Evolutionary conservation across 805 yeast species (phyloP).

Genomic region (Candida vartiovaarae): DNA sequence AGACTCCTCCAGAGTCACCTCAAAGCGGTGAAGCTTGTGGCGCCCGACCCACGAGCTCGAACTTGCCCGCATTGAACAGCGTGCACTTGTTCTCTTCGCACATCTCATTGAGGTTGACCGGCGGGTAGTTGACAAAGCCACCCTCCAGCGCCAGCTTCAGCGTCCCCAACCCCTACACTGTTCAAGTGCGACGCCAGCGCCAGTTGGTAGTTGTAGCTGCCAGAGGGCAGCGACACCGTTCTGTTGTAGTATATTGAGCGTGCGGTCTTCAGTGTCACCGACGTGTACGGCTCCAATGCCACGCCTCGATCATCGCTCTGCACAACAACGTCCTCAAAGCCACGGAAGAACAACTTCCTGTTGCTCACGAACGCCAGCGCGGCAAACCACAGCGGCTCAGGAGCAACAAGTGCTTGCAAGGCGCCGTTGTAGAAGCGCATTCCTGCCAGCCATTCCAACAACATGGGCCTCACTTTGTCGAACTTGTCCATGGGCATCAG

Average conservation of each 20-base stretch:
- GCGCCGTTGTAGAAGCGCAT: slow-evolving; percentile 31
- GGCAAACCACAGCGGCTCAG: slow-evolving; percentile 37
- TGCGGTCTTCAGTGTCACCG: neutral
- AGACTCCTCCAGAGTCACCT: slow-evolving; percentile 41
- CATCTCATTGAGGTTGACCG: slow-evolving; percentile 49
- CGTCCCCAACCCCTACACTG: slow-evolving; percentile 44
- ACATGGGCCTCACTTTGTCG: neutral
- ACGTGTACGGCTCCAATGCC: neutral
- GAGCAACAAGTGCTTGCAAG: slow-evolving; percentile 26
- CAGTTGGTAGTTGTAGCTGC: slow-evolving; percentile 17
- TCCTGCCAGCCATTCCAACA: slow-evolving; percentile 1
- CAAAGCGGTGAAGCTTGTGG: slow-evolving; percentile 1
- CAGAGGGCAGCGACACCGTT: slow-evolving; percentile 8
- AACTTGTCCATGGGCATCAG: slow-evolving; percentile 4
- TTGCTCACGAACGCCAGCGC: slow-evolving; percentile 44
- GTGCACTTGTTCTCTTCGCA: slow-evolving; percentile 46
- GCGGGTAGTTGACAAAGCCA: slow-evolving; percentile 33
- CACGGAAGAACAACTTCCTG: slow-evolving; percentile 43
- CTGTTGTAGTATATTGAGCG: slow-evolving; percentile 8
- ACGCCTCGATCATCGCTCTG: slow-evolving; percentile 8
- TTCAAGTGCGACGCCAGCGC: slow-evolving; percentile 6
- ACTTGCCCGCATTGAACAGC: slow-evolving; percentile 44
- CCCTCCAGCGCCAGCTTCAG: slow-evolving; percentile 22
- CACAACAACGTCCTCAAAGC: slow-evolving; percentile 27
- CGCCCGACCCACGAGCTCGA: slow-evolving; percentile 24